These are phyloP conservation scores for Lentinula novae-zelandiae DNA, from an alignment of 1,284 basidiomycete genomes.

Conservation along the genomic window DNA sequence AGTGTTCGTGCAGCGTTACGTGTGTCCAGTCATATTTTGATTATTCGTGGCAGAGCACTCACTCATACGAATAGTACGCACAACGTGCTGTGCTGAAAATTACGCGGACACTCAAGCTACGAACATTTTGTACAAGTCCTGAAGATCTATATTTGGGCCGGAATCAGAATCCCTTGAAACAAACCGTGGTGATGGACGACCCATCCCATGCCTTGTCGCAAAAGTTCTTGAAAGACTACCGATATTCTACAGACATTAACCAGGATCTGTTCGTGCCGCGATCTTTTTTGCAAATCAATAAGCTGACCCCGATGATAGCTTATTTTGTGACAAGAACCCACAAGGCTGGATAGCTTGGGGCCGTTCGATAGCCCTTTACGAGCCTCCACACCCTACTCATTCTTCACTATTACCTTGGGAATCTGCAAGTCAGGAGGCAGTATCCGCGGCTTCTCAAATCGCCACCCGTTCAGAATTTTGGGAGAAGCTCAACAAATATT, in stretches of 20 bases:
- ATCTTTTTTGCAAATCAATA: slow-evolving; percentile 2
- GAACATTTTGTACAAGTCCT: slow-evolving; percentile 61
- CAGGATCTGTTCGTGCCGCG: slow-evolving; percentile 41
- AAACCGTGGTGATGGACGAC: slow-evolving; percentile 38
- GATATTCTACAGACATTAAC: slow-evolving; percentile 32
- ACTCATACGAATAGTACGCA: slow-evolving; percentile 46
- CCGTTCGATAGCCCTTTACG: slow-evolving; percentile 40
- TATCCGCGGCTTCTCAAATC: slow-evolving; percentile 45
- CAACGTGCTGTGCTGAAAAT: slow-evolving; percentile 68
- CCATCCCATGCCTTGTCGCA: slow-evolving; percentile 58
- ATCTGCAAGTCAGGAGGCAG: slow-evolving; percentile 36
- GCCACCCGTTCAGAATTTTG: slow-evolving; percentile 48
- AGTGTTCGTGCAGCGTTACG: slow-evolving; percentile 49
- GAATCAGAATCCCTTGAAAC: slow-evolving; percentile 58
- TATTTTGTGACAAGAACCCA: slow-evolving; percentile 49
- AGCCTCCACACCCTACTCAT: slow-evolving; percentile 40
- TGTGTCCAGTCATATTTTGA: slow-evolving; percentile 29
- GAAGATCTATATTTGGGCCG: slow-evolving; percentile 52
- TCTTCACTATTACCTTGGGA: slow-evolving; percentile 61
- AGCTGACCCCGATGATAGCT: slow-evolving; percentile 26
- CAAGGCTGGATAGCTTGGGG: slow-evolving; percentile 64
- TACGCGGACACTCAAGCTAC: slow-evolving; percentile 72
- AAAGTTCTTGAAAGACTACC: slow-evolving; percentile 51
- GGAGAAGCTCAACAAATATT: slow-evolving; percentile 57
- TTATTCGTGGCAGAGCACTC: neutral